Evolutionary conservation across 106 monocot species (phyloP), one percentile per base, ranked within the genome.

Genomic region (Dendrobium chrysotoxum): DNA sequence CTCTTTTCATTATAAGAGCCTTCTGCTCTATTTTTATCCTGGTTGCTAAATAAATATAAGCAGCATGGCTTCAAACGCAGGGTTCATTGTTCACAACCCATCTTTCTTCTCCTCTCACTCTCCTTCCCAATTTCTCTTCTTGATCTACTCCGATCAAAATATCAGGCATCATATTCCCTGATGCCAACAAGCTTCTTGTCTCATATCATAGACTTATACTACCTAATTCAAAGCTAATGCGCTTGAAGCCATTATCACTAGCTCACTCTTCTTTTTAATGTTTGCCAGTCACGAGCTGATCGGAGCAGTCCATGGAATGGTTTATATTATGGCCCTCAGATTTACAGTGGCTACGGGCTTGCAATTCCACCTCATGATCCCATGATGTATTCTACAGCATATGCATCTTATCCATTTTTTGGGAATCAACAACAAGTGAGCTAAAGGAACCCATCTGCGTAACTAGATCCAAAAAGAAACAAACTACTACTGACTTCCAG

Each of bases 361-460:
- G 77, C 86, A 10, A 65, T 86, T 6, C 86, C 91, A 5, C 79
- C 84, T 67, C 94, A 88, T 1, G 88, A 86, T 76, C 94, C 94
- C 13, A 78, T 83, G 79, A 85, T 90, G 91, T 91, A 94, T 76
- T 81, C 91, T 40, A 81, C 88, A 58, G 80, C 93, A 2, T 94
- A 94, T 71, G 91, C 88, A 23, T 76, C 81, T 65, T 91, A 94
- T 76, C 82, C 94, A 15, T 83, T 88, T 74, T 88, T 89, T 17
- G 87, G 86, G 20, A 86, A 83, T 80, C 94, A 94, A 79, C 93
- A 91, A 78, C 94, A 94, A 86, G 94, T 94, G 80, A 94, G 86
- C 86, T 94, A 78, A 89, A 46, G 26, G 12, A 75, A 15, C 35
- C 71, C 74, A 12, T 71, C 71, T 71, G 8, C 71, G 15, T 11